Evolutionary conservation across 164 flowering plant genomes (phyloP).

Genomic region (Liriodendron chinense): DNA sequence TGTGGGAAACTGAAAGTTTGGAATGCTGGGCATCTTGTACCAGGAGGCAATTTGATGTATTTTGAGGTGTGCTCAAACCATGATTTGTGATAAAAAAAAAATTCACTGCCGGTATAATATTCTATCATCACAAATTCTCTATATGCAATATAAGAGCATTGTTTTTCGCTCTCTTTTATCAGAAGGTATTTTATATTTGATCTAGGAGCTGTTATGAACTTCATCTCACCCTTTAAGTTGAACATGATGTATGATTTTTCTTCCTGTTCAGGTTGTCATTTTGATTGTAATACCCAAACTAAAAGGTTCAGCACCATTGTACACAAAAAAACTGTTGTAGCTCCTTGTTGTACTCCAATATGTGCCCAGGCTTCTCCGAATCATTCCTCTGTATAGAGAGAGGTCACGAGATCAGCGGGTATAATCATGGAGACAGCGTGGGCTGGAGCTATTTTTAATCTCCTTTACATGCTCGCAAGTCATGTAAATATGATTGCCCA

Average conservation of each 20-base stretch:
- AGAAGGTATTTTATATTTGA: too few species aligned
- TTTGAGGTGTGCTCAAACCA: too few species aligned
- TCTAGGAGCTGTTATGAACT: not conserved
- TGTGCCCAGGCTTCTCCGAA: slow-evolving; percentile 68
- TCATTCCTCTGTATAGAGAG: slow-evolving; percentile 70
- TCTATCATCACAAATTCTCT: too few species aligned
- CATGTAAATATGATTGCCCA: slow-evolving; percentile 69
- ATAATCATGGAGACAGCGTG: slow-evolving; percentile 90
- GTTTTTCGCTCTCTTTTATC: too few species aligned
- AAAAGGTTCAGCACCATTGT: slow-evolving; percentile 53
- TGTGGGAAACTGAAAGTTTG: too few species aligned
- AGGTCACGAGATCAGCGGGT: slow-evolving; percentile 83
- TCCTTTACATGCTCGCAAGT: slow-evolving; percentile 95
- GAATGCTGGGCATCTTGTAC: too few species aligned
- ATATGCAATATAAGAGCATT: too few species aligned
- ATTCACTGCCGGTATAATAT: too few species aligned
- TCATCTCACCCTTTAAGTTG: not conserved
- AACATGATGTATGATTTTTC: not conserved
- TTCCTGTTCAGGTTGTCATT: slow-evolving; percentile 53
- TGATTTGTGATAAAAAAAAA: too few species aligned
- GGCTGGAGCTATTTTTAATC: slow-evolving; percentile 96
- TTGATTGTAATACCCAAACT: slow-evolving; percentile 51
- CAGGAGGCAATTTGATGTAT: too few species aligned
- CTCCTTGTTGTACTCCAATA: slow-evolving; percentile 75
- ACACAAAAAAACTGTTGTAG: slow-evolving; percentile 70